A percentile compares a stretch with the other conserved stretches of the same genome.
These are phyloP conservation scores for Sinapis alba DNA, from an alignment of 441 rosid species.

Conservation along the genomic window DNA sequence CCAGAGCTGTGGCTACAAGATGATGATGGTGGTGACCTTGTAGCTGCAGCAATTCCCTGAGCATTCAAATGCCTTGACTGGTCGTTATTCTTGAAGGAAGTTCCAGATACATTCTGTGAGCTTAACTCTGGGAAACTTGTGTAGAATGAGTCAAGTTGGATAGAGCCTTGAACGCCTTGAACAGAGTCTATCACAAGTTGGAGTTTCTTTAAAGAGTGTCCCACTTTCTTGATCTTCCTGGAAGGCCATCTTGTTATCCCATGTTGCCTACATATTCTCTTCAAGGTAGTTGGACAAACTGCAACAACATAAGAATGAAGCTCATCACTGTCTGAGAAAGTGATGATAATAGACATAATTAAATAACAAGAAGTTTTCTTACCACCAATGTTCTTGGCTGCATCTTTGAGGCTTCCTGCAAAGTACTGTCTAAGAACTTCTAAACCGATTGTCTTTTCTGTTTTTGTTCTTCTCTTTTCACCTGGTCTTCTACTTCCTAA, in stretches of 20 bases:
- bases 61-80: constrained; percentile 38
- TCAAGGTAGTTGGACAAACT: constrained; percentile 92
- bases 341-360: neutral
- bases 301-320: constrained; percentile 44
- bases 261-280: constrained; percentile 89
- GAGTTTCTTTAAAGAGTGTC: constrained; percentile 81
- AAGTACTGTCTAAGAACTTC: constrained; percentile 79
- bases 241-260: constrained; percentile 95
- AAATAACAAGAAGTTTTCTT: constrained; percentile 26
- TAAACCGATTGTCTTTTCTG: constrained; percentile 75
- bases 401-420: constrained; percentile 92
- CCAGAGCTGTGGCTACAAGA: constrained; percentile 77
- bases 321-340: neutral
- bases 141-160: constrained; percentile 78
- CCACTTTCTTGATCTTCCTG: constrained; percentile 90
- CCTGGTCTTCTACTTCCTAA: constrained; percentile 32
- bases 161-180: constrained; percentile 71
- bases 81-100: constrained; percentile 36
- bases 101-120: constrained; percentile 49
- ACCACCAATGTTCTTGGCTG: constrained; percentile 92
- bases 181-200: constrained; percentile 83
- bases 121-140: constrained; percentile 74
- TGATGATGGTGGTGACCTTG: constrained; percentile 64
- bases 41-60: constrained; percentile 47
- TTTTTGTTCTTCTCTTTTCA: constrained; percentile 65